Conservation (phyloP, 257 asterid genomes). For the Jasminum sambac region DNA sequence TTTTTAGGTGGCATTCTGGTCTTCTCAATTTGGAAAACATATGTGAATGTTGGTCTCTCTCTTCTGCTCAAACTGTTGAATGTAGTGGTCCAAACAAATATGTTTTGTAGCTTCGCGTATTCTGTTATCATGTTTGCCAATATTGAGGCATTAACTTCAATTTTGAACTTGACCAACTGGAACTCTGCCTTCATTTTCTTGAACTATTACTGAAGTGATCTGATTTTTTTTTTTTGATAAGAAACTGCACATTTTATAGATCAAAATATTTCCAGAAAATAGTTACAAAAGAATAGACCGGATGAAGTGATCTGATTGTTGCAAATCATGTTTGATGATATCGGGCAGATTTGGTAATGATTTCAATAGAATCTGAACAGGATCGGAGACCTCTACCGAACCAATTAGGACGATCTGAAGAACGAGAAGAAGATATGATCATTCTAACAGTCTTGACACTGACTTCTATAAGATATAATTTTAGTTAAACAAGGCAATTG, state of each 20-base stretch:
- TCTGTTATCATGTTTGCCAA: neutral
- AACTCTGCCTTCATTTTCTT: neutral
- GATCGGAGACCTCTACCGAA: neutral
- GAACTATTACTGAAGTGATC: neutral
- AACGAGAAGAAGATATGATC: neutral
- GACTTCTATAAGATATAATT: neutral
- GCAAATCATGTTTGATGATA: neutral
- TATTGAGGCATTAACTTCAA: neutral
- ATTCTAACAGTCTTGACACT: neutral
- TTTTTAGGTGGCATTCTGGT: neutral
- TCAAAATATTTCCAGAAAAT: too few species aligned
- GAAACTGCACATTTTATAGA: too few species aligned
- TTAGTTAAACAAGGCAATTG: neutral
- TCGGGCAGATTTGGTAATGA: neutral
- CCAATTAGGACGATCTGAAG: neutral
- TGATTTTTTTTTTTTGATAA: too few species aligned
- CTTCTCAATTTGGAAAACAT: neutral
- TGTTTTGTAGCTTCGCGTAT: neutral
- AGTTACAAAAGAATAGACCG: too few species aligned
- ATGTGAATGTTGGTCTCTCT: neutral
- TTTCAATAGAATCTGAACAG: neutral
- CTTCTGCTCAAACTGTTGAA: neutral
- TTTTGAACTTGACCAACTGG: neutral
- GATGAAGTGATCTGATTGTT: neutral
- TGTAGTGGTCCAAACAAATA: neutral